A percentile compares a stretch with the other conserved stretches of the same genome.
phyloP scores from a whole-genome alignment of 139 green algal species.

The Edaphochlamys debaryana region DNA sequence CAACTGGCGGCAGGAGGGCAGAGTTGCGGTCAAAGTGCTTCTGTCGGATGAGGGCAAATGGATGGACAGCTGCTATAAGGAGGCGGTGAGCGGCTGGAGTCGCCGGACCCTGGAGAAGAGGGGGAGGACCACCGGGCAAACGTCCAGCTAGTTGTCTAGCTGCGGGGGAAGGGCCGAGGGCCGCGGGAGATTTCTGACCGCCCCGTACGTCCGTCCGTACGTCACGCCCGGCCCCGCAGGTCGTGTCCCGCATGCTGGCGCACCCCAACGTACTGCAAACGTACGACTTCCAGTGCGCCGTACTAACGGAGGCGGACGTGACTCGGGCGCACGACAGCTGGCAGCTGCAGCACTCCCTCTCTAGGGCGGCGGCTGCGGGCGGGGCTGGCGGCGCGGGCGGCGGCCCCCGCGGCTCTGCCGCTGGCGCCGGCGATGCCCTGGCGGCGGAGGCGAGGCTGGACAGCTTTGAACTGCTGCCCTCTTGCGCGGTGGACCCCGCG shows the following conservation, averaged over 20 bases:
- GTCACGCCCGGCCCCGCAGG: no score
- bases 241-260: not conserved
- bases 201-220: no score
- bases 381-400: no score
- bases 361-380: no score
- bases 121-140: no score
- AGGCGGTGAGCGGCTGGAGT: constrained; percentile 37
- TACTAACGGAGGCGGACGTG: constrained; percentile 1
- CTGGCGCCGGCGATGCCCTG: not conserved
- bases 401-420: no score
- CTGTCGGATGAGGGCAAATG: constrained; percentile 8
- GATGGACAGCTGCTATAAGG: constrained; percentile 16
- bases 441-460: constrained; percentile 2
- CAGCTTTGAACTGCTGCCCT: constrained; percentile 35
- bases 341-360: constrained; percentile 1
- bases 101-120: no score
- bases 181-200: no score
- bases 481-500: not conserved
- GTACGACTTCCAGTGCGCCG: constrained; percentile 26
- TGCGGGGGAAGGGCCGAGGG: no score
- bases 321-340: not conserved
- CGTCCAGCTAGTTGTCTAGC: no score
- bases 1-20: constrained; percentile 20
- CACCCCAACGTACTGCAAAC: constrained; percentile 34
- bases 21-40: constrained; percentile 27